Conservation (phyloP, 2,329 filamentous ascomycete genomes). For the Metarhizium brunneum region DNA sequence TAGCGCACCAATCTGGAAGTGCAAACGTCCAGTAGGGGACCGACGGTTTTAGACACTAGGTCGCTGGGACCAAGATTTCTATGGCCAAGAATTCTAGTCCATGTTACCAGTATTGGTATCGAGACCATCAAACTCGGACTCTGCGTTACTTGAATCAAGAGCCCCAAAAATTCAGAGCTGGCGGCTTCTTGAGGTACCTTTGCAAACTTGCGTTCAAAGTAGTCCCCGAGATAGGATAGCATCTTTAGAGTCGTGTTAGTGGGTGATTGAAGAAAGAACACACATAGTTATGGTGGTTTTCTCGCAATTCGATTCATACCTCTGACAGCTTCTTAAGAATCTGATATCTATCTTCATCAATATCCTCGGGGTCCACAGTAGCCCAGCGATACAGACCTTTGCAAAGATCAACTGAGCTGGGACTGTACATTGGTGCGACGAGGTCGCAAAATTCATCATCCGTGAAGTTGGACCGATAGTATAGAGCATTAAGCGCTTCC, state of each 20-base stretch:
- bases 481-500: conserved; percentile 76
- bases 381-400: conserved; percentile 73
- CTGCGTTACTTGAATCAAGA: conserved; percentile 71
- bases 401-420: conserved; percentile 62
- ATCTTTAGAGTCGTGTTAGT: conserved; percentile 41
- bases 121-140: conserved; percentile 86
- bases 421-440: conserved; percentile 69
- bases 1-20: conserved; percentile 79
- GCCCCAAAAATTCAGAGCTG: conserved; percentile 64
- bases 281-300: background rate
- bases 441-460: conserved; percentile 72
- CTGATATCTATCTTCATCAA: conserved; percentile 86
- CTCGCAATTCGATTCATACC: conserved; percentile 35
- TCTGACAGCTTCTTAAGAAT: conserved; percentile 92
- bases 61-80: conserved; percentile 56
- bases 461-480: conserved; percentile 62
- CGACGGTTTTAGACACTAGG: conserved; percentile 55
- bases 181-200: conserved; percentile 55
- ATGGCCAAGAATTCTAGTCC: conserved; percentile 73
- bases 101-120: conserved; percentile 83
- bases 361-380: conserved; percentile 65
- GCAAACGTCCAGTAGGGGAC: conserved; percentile 71
- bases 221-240: conserved; percentile 75
- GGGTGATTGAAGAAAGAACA: background rate
- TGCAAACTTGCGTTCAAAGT: conserved; percentile 68